Evolutionary conservation across 73 alveolate genomes (phyloP).

Genomic region (Tetrahymena malaccensis): DNA sequence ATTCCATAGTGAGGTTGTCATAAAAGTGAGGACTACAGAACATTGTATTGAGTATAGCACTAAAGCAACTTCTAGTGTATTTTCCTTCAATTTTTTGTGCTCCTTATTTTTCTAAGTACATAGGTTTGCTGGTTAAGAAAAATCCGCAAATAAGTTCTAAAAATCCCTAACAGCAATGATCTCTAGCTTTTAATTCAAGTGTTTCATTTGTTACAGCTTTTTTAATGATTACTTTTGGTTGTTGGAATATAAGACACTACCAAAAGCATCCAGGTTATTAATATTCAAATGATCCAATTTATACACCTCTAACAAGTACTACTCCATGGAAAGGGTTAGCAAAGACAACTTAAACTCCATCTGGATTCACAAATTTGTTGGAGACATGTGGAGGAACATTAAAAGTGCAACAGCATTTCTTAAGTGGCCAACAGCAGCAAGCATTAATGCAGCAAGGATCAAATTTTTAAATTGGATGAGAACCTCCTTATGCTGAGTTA

Average conservation of each 20-base stretch:
- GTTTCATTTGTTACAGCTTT: not conserved
- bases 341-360: not conserved
- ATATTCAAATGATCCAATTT: not conserved
- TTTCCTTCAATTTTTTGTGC: not conserved
- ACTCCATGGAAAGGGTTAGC: not conserved
- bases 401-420: not conserved
- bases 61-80: not conserved
- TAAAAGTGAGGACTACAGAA: not conserved
- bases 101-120: not conserved
- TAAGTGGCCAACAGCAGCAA: not conserved
- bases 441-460: not conserved
- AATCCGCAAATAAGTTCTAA: not conserved
- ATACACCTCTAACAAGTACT: not conserved
- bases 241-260: not conserved
- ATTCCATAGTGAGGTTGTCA: not conserved
- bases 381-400: not conserved
- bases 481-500: not conserved
- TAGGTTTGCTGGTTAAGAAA: not conserved
- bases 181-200: not conserved
- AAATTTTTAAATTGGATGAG: not conserved
- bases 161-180: not conserved
- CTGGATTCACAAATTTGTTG: not conserved
- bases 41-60: not conserved
- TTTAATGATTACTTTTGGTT: not conserved
- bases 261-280: not conserved